phyloP scores from a whole-genome alignment of 2,329 filamentous ascomycete species.

The Pseudocercospora fuligena region DNA sequence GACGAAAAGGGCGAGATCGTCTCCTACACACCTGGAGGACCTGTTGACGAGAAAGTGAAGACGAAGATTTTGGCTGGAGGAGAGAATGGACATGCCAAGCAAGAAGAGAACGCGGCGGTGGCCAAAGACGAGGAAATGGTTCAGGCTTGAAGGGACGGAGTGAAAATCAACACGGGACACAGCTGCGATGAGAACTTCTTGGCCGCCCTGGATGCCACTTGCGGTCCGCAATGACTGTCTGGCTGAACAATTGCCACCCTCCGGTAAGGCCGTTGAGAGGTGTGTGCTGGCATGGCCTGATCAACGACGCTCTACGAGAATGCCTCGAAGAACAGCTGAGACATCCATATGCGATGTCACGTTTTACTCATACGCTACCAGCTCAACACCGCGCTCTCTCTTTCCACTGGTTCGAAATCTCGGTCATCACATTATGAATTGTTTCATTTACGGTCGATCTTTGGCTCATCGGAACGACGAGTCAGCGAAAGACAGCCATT shows the following conservation, averaged over 20 bases:
- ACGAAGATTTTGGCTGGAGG: slow-evolving; percentile 41
- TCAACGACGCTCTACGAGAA: slow-evolving; percentile 1
- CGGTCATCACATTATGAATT: neutral
- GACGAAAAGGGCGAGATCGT: slow-evolving; percentile 90
- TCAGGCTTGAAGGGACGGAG: slow-evolving; percentile 13
- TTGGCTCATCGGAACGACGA: neutral
- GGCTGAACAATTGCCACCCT: neutral
- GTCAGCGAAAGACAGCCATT: neutral
- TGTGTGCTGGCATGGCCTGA: neutral
- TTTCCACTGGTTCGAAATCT: neutral
- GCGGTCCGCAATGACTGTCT: neutral
- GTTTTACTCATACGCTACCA: neutral
- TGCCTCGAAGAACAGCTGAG: neutral
- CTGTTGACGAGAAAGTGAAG: slow-evolving; percentile 38
- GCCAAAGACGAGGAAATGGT: slow-evolving; percentile 22
- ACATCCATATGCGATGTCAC: neutral
- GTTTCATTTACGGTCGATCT: neutral
- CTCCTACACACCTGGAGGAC: slow-evolving; percentile 39
- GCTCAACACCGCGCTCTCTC: neutral
- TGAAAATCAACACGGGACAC: neutral
- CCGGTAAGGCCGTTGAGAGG: neutral
- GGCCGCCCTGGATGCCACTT: neutral
- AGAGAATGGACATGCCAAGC: slow-evolving; percentile 27
- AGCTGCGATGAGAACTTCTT: neutral
- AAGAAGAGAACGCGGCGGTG: slow-evolving; percentile 3